Evolutionary conservation across 1,284 basidiomycete genomes (phyloP).

Genomic region (Moesziomyces globuligerus): DNA sequence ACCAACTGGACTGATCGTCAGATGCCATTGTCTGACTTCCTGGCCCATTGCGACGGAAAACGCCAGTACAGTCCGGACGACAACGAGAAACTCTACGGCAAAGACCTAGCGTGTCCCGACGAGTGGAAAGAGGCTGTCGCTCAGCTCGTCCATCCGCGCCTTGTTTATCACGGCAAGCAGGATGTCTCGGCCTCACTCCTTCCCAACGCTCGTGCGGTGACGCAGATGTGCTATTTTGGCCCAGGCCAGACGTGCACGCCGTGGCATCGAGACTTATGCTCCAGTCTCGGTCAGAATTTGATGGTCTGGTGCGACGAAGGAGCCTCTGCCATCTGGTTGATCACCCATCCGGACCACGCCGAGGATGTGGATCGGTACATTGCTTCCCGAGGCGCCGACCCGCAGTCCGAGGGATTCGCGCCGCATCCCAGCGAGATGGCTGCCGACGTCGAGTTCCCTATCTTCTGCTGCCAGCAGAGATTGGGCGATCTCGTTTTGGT

Average conservation of each 20-base stretch:
- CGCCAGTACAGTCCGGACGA: conserved; percentile 3
- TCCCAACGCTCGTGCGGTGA: conserved; percentile 1
- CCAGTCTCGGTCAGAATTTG: conserved; percentile 36
- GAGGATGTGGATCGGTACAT: conserved; percentile 25
- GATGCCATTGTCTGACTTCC: conserved; percentile 6
- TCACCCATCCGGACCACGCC: conserved; percentile 13
- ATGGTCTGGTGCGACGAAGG: conserved; percentile 35
- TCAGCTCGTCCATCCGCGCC: conserved; percentile 20
- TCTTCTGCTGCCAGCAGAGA: conserved; percentile 21
- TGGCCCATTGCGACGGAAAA: conserved; percentile 11
- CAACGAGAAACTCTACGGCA: conserved; percentile 20
- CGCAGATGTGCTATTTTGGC: conserved; percentile 21
- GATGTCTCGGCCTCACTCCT: conserved; percentile 13
- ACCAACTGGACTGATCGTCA: conserved; percentile 3
- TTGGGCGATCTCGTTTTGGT: conserved; percentile 43
- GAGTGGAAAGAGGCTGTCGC: conserved; percentile 7
- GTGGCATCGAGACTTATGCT: conserved; percentile 27
- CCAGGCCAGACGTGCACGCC: conserved; percentile 22
- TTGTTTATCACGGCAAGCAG: conserved; percentile 18
- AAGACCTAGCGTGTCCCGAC: conserved; percentile 10
- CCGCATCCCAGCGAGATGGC: conserved; percentile 24
- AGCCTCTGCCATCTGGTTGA: conserved; percentile 27
- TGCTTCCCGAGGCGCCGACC: conserved; percentile 14
- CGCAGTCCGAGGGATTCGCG: conserved; percentile 7
- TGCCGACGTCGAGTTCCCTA: conserved; percentile 16